Evolutionary conservation across 2,329 filamentous ascomycete genomes (phyloP), one percentile per base, ranked within the genome.

Genomic region (Lasiodiplodia sp.): DNA sequence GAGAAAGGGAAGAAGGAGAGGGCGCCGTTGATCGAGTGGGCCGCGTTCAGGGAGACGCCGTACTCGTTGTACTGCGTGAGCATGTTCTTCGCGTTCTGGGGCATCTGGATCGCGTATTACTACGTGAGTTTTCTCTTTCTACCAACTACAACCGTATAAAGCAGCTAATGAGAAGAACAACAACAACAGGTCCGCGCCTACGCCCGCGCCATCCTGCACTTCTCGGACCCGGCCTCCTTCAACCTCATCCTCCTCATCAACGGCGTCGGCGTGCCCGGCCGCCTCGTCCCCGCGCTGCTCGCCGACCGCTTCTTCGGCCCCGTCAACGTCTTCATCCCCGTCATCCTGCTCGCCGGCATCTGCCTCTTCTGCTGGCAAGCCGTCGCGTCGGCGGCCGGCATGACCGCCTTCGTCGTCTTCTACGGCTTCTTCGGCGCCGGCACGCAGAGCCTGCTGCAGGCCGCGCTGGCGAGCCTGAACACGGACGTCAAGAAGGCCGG

Each of bases 101-200:
- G 83, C 2, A 73, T 87, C 4, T 88, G 87, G 72, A 84, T 88
- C 66, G 82, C 83, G 10, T 88, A 87, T 72, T 88, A 85, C 77
- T 90, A 89, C 76, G 73, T 89, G 18, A 80, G 70, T 37, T 11
- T 6, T 28, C 4, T 16, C 6, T 1, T 8, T 58, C 2, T 23
- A 3, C 2, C 25, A 2, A 18, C 18, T 37, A 0, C 31, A 34
- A 34, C 6, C 31, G 31, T 2, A 34, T 10, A 10, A 25, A n/a
- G 11, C 40, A 18, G 8, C 16, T 67, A 21, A 51, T 21, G 40
- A 12, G 14, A 16, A 23, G 1, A 23, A 12, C 1, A 4, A 23
- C 23, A 23, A 12, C 1, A 4, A 1, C 63, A 68, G 66, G 64
- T 67, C 28, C 60, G 56, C 25, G 44, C 65, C 6, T 70, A 55